A percentile compares a stretch with the other conserved stretches of the same genome.
Conservation (phyloP, 2,329 filamentous ascomycete species). For the Alternaria ethzedia region DNA sequence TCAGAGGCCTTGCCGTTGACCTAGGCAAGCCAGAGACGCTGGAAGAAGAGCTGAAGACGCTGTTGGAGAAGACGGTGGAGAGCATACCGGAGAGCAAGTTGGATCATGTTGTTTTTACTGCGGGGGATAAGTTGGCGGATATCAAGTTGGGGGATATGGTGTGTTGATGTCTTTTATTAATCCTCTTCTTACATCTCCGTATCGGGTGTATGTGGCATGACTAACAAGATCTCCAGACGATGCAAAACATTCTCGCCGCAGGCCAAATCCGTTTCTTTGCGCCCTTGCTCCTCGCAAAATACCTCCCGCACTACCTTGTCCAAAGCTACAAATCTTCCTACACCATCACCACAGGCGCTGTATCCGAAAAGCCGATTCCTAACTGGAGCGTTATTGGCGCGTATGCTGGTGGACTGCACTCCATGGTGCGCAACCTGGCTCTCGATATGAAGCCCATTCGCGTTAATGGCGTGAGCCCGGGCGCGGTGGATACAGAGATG, state of each 20-base stretch:
- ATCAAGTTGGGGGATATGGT: constrained; percentile 50
- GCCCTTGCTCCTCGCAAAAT: constrained; percentile 61
- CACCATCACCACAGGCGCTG: constrained; percentile 63
- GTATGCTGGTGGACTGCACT: constrained; percentile 59
- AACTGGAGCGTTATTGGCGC: constrained; percentile 59
- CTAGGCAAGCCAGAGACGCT: constrained; percentile 56
- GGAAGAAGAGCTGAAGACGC: constrained; percentile 54
- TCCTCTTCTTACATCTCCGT: not conserved
- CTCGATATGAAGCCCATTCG: constrained; percentile 68
- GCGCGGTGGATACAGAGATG: constrained; percentile 55
- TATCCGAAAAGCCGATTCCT: constrained; percentile 58
- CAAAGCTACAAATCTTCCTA: constrained; percentile 55
- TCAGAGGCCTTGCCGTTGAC: constrained; percentile 57
- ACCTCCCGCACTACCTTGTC: constrained; percentile 54
- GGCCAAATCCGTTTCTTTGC: constrained; percentile 60
- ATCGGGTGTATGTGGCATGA: not conserved
- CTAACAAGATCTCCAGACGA: constrained; percentile 17
- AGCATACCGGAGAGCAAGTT: constrained; percentile 44
- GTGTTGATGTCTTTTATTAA: not conserved
- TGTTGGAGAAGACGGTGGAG: constrained; percentile 51
- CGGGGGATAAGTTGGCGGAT: constrained; percentile 56
- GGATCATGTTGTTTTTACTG: constrained; percentile 66
- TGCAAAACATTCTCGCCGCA: constrained; percentile 51
- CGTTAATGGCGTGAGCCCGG: constrained; percentile 68
- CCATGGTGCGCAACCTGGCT: constrained; percentile 63